phyloP scores from a whole-genome alignment of 108 stramenopile genomes.

The Nitzschia palea region DNA sequence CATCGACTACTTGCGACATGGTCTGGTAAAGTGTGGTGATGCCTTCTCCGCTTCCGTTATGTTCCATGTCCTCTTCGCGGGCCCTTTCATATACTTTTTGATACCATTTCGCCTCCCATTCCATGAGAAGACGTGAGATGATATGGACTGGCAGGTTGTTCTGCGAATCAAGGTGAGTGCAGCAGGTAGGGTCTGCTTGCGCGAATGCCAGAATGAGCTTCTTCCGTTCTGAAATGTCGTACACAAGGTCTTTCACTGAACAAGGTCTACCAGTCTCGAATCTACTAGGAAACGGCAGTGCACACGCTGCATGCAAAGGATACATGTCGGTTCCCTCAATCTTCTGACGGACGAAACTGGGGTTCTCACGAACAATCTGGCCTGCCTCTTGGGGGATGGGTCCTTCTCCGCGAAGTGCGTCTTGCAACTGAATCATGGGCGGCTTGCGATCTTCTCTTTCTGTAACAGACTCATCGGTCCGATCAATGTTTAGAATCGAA shows the following conservation, averaged over 20 bases:
- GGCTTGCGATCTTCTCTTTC: neutral
- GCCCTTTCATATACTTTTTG: slow-evolving; percentile 44
- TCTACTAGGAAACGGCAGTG: slow-evolving; percentile 32
- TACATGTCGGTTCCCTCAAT: slow-evolving; percentile 9
- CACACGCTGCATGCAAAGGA: slow-evolving; percentile 39
- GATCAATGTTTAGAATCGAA: neutral
- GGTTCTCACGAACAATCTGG: slow-evolving; percentile 12
- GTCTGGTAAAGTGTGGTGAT: slow-evolving; percentile 44
- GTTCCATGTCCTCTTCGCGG: slow-evolving; percentile 13
- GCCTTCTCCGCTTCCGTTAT: slow-evolving; percentile 2
- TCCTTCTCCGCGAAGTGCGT: slow-evolving; percentile 8
- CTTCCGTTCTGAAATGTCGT: slow-evolving; percentile 23
- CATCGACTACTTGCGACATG: slow-evolving; percentile 51
- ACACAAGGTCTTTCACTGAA: slow-evolving; percentile 22
- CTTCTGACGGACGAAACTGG: slow-evolving; percentile 11
- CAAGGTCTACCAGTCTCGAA: slow-evolving; percentile 20
- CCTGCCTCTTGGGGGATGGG: slow-evolving; percentile 10
- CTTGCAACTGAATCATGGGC: neutral
- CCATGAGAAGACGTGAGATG: slow-evolving; percentile 46
- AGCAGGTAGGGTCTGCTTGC: slow-evolving; percentile 25
- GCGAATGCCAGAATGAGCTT: slow-evolving; percentile 14
- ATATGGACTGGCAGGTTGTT: slow-evolving; percentile 61
- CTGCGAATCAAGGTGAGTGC: slow-evolving; percentile 26
- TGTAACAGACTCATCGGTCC: neutral
- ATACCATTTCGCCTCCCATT: slow-evolving; percentile 63